Conservation (phyloP, 441 rosid genomes). For the Viola pubescens region DNA sequence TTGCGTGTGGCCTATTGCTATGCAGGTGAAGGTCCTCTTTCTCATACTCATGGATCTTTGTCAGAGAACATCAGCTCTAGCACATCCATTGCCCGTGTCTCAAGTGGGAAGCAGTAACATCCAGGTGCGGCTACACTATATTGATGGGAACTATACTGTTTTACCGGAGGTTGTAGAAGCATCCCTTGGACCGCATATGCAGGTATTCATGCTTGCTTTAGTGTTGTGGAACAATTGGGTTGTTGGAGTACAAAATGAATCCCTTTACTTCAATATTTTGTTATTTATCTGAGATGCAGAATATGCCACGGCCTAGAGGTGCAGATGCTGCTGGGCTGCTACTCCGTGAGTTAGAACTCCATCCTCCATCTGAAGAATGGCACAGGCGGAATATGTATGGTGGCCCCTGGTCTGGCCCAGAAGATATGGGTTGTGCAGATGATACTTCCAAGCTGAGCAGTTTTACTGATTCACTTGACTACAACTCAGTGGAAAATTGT, state of each 20-base stretch:
- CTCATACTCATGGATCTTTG: slow-evolving; percentile 98
- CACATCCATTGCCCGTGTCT: slow-evolving; percentile 87
- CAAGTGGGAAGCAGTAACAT: slow-evolving; percentile 86
- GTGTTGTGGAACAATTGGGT: slow-evolving; percentile 1
- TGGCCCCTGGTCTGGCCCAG: slow-evolving; percentile 92
- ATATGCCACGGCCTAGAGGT: slow-evolving; percentile 99
- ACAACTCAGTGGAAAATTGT: slow-evolving; percentile 34
- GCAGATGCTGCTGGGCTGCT: slow-evolving; percentile 99
- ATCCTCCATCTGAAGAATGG: slow-evolving; percentile 99
- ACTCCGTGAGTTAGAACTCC: slow-evolving; percentile 91
- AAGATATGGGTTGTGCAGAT: slow-evolving; percentile 45
- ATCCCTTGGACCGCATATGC: slow-evolving; percentile 99
- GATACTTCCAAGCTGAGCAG: slow-evolving; percentile 41
- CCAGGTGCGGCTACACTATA: slow-evolving; percentile 96
- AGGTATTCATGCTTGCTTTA: slow-evolving; percentile 39
- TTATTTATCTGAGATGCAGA: slow-evolving; percentile 33
- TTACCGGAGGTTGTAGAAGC: slow-evolving; percentile 99
- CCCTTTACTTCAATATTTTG: neutral
- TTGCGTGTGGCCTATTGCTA: slow-evolving; percentile 11
- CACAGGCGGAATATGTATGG: slow-evolving; percentile 96
- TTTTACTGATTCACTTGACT: slow-evolving; percentile 32
- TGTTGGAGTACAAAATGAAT: neutral
- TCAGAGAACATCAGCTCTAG: slow-evolving; percentile 66
- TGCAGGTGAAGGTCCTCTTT: slow-evolving; percentile 96
- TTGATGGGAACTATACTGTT: slow-evolving; percentile 94